Conservation (phyloP, 2,329 filamentous ascomycete species). For the Clarireedia sp. region DNA sequence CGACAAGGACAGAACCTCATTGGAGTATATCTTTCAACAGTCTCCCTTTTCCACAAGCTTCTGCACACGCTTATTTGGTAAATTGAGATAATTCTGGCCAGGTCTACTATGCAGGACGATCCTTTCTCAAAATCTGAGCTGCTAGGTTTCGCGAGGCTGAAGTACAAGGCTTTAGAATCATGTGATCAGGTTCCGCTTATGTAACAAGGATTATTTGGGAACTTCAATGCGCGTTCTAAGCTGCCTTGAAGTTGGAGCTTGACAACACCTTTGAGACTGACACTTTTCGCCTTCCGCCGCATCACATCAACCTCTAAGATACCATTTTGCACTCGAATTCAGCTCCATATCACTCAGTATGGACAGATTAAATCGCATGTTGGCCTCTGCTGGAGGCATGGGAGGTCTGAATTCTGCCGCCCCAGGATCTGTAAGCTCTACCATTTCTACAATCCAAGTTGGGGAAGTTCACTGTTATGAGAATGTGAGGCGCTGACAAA, state of each 20-base stretch:
- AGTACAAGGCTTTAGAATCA: slow-evolving; percentile 4
- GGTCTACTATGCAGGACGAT: too few species aligned
- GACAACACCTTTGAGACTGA: slow-evolving; percentile 9
- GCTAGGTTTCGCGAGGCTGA: neutral
- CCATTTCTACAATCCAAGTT: neutral
- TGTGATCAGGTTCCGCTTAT: neutral
- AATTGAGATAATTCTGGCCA: too few species aligned
- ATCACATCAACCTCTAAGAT: neutral
- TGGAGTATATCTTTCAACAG: too few species aligned
- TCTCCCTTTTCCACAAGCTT: too few species aligned
- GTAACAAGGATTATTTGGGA: neutral
- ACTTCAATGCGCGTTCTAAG: slow-evolving; percentile 11
- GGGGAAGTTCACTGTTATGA: slow-evolving; percentile 7
- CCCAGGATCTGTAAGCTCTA: slow-evolving; percentile 50
- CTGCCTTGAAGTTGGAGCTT: slow-evolving; percentile 14
- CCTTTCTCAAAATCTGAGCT: neutral
- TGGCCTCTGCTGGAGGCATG: slow-evolving; percentile 68
- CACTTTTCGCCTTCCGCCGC: slow-evolving; percentile 1
- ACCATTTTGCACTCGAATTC: neutral
- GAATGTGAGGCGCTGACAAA: slow-evolving; percentile 11
- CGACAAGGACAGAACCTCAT: too few species aligned
- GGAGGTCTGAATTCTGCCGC: slow-evolving; percentile 46
- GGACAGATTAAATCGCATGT: slow-evolving; percentile 88
- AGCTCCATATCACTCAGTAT: slow-evolving; percentile 40
- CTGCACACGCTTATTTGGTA: too few species aligned